Evolutionary conservation across 257 asterid species (phyloP), one percentile per base, ranked within the genome.

Genomic region (Nicotiana obtusifolia): DNA sequence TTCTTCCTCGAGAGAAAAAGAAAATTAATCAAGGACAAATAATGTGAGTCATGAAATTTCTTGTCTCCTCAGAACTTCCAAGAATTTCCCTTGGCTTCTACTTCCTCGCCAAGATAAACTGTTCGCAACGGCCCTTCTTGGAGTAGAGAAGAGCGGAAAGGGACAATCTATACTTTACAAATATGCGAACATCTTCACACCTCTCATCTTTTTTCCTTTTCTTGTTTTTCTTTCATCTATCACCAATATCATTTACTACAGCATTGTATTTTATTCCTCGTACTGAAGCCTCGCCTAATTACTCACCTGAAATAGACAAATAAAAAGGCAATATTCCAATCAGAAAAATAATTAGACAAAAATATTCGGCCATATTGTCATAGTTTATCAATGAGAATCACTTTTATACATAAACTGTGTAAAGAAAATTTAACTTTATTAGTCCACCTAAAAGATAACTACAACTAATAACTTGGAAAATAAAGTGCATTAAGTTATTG

Each of bases 251-350:
- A 49, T 67, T 44, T 75, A 69, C 44, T n/a, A 44, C 5, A 2
- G 61, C 60, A 44, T 73, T 22, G 61, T 31, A 11, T 73, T 22
- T 73, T 35, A 59, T 47, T 73, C 37, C 59, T 71, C 22, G 78
- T 41, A 41, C 33, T 71, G 20, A 20, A 44, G 4, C 53, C 28
- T 44, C 77, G n/a, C 76, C 20, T 69, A 41, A 64, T 69, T 56
- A 80, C 35, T 80, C 82, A 75, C 84, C 86, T 80, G 86, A 80
- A 83, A 77, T 33, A 71, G 8, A 14, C 31, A 68, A 62, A 17
- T 44, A 5, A 14, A 19, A 65, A 30, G 22, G 5, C 13, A 65
- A 19, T 65, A 15, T 7, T 65, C 14, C 24, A 65, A 31, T 30
- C 37, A 26, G 37, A 30, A 65, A 24, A 62, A 28, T 65, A 35